Conservation (phyloP, 352 stramenopile species). For the Globisporangium spinosum region DNA sequence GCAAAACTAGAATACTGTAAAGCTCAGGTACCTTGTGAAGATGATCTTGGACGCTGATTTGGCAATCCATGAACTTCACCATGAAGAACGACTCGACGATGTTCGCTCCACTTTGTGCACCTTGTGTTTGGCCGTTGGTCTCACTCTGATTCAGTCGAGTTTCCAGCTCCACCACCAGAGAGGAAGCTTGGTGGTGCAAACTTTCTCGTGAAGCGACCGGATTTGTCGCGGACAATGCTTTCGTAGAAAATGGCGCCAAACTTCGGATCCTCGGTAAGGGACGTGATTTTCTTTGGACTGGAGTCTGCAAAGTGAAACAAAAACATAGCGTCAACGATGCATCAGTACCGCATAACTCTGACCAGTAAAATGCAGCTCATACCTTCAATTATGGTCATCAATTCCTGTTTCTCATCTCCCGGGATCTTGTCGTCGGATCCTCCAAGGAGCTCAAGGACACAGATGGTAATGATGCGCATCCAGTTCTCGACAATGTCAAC, state of each 20-base stretch:
- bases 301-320: constrained; percentile 8
- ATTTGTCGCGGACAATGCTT: constrained; percentile 28
- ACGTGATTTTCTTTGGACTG: constrained; percentile 63
- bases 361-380: neutral
- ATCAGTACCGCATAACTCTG: neutral
- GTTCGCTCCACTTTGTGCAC: neutral
- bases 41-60: constrained; percentile 72
- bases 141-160: neutral
- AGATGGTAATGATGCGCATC: constrained; percentile 42
- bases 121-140: neutral
- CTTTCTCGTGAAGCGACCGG: constrained; percentile 12
- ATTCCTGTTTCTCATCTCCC: constrained; percentile 8
- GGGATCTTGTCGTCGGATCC: neutral
- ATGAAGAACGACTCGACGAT: constrained; percentile 59
- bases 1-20: too few species aligned
- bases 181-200: constrained; percentile 5
- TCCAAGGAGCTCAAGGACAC: constrained; percentile 41
- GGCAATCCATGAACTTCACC: constrained; percentile 75
- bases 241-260: constrained; percentile 57
- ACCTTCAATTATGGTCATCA: constrained; percentile 3
- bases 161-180: neutral
- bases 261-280: constrained; percentile 64
- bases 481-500: constrained; percentile 67
- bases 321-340: neutral
- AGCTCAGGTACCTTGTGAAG: constrained; percentile 40